phyloP scores from a whole-genome alignment of 352 stramenopile genomes.

The Phytopythium vexans region DNA sequence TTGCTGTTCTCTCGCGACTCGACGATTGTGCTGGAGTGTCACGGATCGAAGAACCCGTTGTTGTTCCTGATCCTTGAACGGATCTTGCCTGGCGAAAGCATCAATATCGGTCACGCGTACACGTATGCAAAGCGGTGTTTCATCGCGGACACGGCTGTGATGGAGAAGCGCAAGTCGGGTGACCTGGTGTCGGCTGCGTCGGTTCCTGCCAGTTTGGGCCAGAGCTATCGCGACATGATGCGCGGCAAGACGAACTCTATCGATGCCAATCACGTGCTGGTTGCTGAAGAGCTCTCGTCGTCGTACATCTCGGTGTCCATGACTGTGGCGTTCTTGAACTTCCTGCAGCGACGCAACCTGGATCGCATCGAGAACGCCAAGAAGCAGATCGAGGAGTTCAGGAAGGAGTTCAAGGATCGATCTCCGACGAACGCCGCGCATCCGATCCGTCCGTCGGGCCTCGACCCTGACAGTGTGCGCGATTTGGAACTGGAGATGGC shows the following conservation, averaged over 20 bases:
- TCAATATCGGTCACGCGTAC: constrained; percentile 74
- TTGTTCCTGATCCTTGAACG: constrained; percentile 81
- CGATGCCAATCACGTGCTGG: constrained; percentile 65
- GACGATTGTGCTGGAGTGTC: constrained; percentile 70
- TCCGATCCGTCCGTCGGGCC: constrained; percentile 12
- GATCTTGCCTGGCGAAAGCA: constrained; percentile 43
- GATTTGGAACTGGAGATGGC: constrained; percentile 53
- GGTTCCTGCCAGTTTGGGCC: constrained; percentile 17
- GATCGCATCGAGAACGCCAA: constrained; percentile 55
- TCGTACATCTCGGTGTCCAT: constrained; percentile 84
- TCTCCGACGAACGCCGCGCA: constrained; percentile 9
- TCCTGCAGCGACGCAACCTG: constrained; percentile 68
- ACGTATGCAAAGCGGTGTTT: constrained; percentile 82
- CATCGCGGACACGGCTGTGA: constrained; percentile 60
- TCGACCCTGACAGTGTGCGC: constrained; percentile 26
- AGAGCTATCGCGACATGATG: constrained; percentile 63
- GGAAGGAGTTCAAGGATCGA: constrained; percentile 39
- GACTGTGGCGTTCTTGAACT: constrained; percentile 73
- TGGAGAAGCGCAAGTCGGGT: constrained; percentile 43
- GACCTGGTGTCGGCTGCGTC: constrained; percentile 31
- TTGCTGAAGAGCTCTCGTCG: constrained; percentile 78
- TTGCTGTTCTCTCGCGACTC: constrained; percentile 73
- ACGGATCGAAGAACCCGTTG: constrained; percentile 46
- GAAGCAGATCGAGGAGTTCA: constrained; percentile 48
- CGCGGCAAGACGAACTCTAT: constrained; percentile 45